Evolutionary conservation across 345 rosid species (phyloP), one percentile per base, ranked within the genome.

Genomic region (Euphorbia pulcherrima): DNA sequence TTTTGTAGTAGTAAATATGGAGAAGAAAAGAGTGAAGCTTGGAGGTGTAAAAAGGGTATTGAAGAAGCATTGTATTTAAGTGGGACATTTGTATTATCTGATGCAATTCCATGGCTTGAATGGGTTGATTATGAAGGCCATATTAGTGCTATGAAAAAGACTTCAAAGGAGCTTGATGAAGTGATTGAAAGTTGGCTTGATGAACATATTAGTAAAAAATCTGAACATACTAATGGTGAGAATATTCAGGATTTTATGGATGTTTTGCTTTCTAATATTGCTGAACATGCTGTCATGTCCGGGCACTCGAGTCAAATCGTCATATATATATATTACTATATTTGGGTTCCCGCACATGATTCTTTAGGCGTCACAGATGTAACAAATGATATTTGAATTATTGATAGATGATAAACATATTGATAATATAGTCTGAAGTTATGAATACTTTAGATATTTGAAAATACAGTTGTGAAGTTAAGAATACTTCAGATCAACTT

Each of bases 51-150:
- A 40, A 75, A 74, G 51, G 87, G 83, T 0, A 7, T 86, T 33
- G 80, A 82, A 37, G 57, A 69, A 17, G 83, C 85, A 2, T 46
- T 82, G 62, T 75, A 78, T 59, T 68, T 89, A 1, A 27, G 64
- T 11, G 83, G 84, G 21, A 35, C 69, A 24, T 83, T 80, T 23
- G 74, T 82, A 2, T 6, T 75, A 65, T 83, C 85, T 3, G 94
- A 88, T 53, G 81, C 76, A 10, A 18, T 88, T 65, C 87, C 89
- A 16, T 84, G 85, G 81, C 73, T 83, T 3, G 90, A 80, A 58
- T 81, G 89, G 88, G 35, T 86, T 47, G 92, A 88, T 74, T 58
- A 81, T 41, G 23, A 28, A 14, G 86, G 86, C 10, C 64, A 77
- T 37, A 73, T 82, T 5, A 11, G 68, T 29, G 62, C 75, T 23